Conservation (phyloP, 2,329 filamentous ascomycete species). For the Pezicula carpinea region DNA sequence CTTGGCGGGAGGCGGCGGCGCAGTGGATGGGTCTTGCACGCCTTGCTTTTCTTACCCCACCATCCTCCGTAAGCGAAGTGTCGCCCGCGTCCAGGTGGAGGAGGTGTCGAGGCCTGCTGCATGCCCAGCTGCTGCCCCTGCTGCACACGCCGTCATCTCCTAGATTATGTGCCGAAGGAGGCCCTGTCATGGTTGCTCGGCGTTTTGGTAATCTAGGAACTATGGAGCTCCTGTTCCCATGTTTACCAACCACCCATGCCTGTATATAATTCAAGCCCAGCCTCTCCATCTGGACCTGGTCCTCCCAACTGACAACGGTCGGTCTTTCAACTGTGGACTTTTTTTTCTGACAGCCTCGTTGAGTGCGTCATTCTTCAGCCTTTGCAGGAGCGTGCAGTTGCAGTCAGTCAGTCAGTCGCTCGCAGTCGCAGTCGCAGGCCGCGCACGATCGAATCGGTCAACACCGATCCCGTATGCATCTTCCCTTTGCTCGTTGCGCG, state of each 20-base stretch:
- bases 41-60: slow-evolving; percentile 20
- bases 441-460: background rate
- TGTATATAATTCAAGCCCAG: slow-evolving; percentile 27
- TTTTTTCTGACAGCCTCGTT: slow-evolving; percentile 17
- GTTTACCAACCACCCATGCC: slow-evolving; percentile 27
- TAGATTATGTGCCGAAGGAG: slow-evolving; percentile 24
- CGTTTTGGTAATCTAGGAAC: background rate
- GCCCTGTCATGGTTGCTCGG: slow-evolving; percentile 7
- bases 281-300: slow-evolving; percentile 21
- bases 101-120: slow-evolving; percentile 19
- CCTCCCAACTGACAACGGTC: slow-evolving; percentile 20
- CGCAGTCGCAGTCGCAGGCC: slow-evolving; percentile 2
- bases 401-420: no score
- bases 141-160: slow-evolving; percentile 18
- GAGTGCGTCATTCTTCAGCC: slow-evolving; percentile 17
- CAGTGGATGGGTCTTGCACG: slow-evolving; percentile 10
- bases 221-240: slow-evolving; percentile 6
- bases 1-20: background rate
- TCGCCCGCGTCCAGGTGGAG: slow-evolving; percentile 11
- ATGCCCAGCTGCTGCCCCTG: slow-evolving; percentile 24
- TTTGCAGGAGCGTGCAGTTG: slow-evolving; percentile 10
- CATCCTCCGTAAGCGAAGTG: slow-evolving; percentile 20
- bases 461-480: slow-evolving; percentile 16
- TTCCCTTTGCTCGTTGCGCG: slow-evolving; percentile 15
- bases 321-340: slow-evolving; percentile 10